Evolutionary conservation across 1,139 yeast species (phyloP).

Genomic region (Candida sojae): DNA sequence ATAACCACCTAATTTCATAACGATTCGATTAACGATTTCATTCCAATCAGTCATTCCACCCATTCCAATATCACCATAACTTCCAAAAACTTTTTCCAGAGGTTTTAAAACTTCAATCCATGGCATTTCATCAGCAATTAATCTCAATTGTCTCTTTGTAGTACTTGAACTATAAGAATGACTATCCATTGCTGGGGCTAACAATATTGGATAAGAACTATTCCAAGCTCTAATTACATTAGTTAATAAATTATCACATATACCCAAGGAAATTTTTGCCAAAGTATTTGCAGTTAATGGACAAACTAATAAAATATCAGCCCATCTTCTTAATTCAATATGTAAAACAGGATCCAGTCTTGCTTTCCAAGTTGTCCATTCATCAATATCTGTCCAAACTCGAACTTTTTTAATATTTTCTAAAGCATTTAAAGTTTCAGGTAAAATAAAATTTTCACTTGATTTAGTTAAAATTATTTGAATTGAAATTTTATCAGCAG

Average conservation of each 20-base stretch:
- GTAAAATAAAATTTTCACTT: conserved; percentile 78
- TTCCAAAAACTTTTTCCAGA: conserved; percentile 88
- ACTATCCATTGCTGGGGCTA: conserved; percentile 95
- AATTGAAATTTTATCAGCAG: conserved; percentile 70
- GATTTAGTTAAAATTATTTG: conserved; percentile 82
- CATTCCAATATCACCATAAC: conserved; percentile 95
- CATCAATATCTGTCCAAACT: conserved; percentile 89
- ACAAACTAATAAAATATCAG: conserved; percentile 84
- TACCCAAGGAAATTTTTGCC: conserved; percentile 85
- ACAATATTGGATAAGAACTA: conserved; percentile 77
- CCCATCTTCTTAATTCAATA: conserved; percentile 94
- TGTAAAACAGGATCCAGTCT: conserved; percentile 92
- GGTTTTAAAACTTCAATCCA: conserved; percentile 91
- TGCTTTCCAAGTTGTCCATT: conserved; percentile 85
- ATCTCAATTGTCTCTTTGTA: conserved; percentile 76
- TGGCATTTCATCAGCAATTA: conserved; percentile 83
- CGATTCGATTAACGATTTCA: conserved; percentile 85
- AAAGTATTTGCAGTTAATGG: conserved; percentile 90
- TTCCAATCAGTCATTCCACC: conserved; percentile 92
- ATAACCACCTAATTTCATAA: conserved; percentile 82
- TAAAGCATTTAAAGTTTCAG: conserved; percentile 46
- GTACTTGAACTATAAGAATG: conserved; percentile 86
- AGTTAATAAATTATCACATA: conserved; percentile 86
- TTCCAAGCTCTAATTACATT: conserved; percentile 94
- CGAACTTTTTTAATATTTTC: conserved; percentile 49